A percentile compares a stretch with the other conserved stretches of the same genome.
Evolutionary conservation across 129 eudicot genomes (phyloP).

Genomic region (Pulicaria dysenterica): DNA sequence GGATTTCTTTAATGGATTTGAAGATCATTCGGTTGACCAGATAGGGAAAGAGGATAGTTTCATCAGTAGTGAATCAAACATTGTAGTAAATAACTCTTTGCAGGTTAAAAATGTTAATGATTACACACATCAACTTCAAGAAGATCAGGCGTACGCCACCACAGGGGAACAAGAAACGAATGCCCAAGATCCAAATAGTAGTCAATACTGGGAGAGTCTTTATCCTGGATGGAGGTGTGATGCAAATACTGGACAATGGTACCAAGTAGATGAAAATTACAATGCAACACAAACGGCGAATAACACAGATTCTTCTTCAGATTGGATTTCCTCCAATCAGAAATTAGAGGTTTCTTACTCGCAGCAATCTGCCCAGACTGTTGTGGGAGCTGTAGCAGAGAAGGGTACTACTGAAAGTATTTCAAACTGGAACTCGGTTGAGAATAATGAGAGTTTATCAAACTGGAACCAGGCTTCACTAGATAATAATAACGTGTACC

Average conservation of each 20-base stretch:
- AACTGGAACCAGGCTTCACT: slow-evolving; percentile 63
- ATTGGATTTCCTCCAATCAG: slow-evolving; percentile 47
- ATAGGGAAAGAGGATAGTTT: slow-evolving; percentile 37
- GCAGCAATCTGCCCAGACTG: slow-evolving; percentile 69
- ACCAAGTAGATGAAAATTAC: slow-evolving; percentile 63
- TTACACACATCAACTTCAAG: slow-evolving; percentile 46
- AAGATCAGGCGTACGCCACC: slow-evolving; percentile 35
- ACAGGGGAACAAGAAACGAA: slow-evolving; percentile 39
- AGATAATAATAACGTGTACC: slow-evolving; percentile 62
- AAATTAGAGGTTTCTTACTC: slow-evolving; percentile 62
- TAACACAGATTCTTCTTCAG: slow-evolving; percentile 34
- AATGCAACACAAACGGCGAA: slow-evolving; percentile 44
- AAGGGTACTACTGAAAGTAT: slow-evolving; percentile 60
- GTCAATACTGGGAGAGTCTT: slow-evolving; percentile 67
- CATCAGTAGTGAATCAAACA: slow-evolving; percentile 20
- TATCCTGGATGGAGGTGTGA: slow-evolving; percentile 98
- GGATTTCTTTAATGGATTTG: slow-evolving; percentile 70
- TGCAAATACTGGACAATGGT: slow-evolving; percentile 73
- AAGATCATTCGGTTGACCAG: slow-evolving; percentile 43
- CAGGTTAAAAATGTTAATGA: slow-evolving; percentile 34
- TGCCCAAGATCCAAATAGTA: slow-evolving; percentile 55
- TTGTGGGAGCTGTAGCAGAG: slow-evolving; percentile 56
- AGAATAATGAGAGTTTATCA: slow-evolving; percentile 38
- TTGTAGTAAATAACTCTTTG: slow-evolving; percentile 40
- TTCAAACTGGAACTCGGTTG: slow-evolving; percentile 60